Percentiles rank a stretch among this genome's conserved stretches.
phyloP scores from a whole-genome alignment of 768 basidiomycete genomes.

The Boletus vermiculosoides region DNA sequence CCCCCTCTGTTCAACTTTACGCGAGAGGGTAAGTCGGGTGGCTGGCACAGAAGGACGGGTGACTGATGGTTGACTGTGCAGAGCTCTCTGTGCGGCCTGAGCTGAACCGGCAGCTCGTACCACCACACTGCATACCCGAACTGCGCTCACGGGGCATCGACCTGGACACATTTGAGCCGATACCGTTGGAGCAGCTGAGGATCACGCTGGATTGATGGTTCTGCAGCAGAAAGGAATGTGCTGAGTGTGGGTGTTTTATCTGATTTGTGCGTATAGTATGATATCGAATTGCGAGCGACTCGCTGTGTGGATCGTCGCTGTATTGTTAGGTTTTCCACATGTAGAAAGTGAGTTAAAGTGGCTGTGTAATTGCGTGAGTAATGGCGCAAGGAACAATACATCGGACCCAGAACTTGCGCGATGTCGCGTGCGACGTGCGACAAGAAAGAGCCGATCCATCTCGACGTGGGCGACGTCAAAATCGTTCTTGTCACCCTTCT shows the following conservation, averaged over 20 bases:
- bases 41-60: background rate
- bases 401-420: conserved; percentile 21
- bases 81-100: conserved; percentile 97
- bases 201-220: conserved; percentile 83
- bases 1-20: conserved; percentile 95
- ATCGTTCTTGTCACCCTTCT: too few relatives aligned
- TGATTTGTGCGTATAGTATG: conserved; percentile 37
- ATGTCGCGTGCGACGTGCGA: conserved; percentile 35
- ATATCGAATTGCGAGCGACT: conserved; percentile 34
- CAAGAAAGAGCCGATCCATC: background rate
- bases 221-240: conserved; percentile 26
- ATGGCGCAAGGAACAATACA: background rate
- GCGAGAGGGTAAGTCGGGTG: conserved; percentile 72
- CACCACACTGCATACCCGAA: conserved; percentile 85
- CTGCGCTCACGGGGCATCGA: conserved; percentile 83
- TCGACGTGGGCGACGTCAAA: background rate
- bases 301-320: conserved; percentile 26
- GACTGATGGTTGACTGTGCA: conserved; percentile 33
- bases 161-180: conserved; percentile 91
- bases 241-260: conserved; percentile 22
- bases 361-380: conserved; percentile 21
- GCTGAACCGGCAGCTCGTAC: conserved; percentile 88
- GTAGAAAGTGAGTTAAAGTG: conserved; percentile 2
- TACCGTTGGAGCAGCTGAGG: conserved; percentile 94
- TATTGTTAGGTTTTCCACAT: conserved; percentile 21